Conservation (phyloP, 306 rosid genomes). For the Neltuma alba region DNA sequence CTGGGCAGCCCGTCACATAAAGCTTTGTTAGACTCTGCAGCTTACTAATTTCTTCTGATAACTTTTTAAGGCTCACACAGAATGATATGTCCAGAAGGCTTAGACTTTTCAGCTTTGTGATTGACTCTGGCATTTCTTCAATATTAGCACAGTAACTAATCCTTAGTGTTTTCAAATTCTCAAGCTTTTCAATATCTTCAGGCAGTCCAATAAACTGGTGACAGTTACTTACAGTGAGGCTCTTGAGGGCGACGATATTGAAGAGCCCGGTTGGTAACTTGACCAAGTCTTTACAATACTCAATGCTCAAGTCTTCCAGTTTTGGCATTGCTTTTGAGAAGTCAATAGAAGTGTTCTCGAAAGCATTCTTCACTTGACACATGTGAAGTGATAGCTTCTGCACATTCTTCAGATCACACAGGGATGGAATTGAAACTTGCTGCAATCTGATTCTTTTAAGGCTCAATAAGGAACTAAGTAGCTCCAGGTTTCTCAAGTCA, state of each 20-base stretch:
- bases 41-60: neutral
- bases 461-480: neutral
- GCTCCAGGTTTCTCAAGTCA: neutral
- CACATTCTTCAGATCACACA: neutral
- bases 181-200: neutral
- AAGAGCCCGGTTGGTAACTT: neutral
- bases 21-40: neutral
- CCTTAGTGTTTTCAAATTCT: neutral
- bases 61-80: neutral
- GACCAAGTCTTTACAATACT: neutral
- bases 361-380: neutral
- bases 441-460: neutral
- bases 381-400: neutral
- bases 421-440: neutral
- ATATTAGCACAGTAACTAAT: neutral
- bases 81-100: neutral
- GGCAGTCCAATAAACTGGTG: neutral
- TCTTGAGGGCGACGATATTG: neutral
- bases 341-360: neutral
- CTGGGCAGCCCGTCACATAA: neutral
- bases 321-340: slow-evolving; percentile 1
- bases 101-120: neutral
- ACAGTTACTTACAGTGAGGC: neutral
- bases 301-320: neutral
- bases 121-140: neutral